A percentile compares a stretch with the other conserved stretches of the same genome.
Conservation (phyloP, 2,329 filamentous ascomycete genomes). For the Hyphodiscus sp. region DNA sequence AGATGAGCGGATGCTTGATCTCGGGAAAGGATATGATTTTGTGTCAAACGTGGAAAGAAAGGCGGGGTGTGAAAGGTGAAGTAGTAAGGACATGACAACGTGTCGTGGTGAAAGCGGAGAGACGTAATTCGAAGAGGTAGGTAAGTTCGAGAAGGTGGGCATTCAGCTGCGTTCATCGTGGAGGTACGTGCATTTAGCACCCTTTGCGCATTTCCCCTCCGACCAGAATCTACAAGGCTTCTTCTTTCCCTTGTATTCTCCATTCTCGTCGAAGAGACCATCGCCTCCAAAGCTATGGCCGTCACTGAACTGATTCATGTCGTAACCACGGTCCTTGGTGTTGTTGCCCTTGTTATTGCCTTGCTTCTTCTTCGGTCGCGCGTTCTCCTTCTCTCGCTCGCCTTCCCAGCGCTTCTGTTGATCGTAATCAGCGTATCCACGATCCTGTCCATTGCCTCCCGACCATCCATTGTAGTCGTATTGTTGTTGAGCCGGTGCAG, state of each 20-base stretch:
- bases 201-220: slow-evolving; percentile 65
- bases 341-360: slow-evolving; percentile 3
- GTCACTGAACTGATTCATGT: slow-evolving; percentile 13
- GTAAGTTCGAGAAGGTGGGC: background rate
- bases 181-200: slow-evolving; percentile 67
- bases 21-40: background rate
- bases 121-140: background rate
- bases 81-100: background rate
- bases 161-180: slow-evolving; percentile 53
- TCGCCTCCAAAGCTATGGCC: slow-evolving; percentile 1
- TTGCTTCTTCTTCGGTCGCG: background rate
- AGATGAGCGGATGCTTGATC: background rate
- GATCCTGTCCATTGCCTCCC: slow-evolving; percentile 7
- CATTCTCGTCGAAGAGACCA: slow-evolving; percentile 24
- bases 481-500: slow-evolving; percentile 4
- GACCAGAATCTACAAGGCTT: slow-evolving; percentile 65
- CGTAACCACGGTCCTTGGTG: slow-evolving; percentile 7
- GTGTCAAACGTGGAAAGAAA: background rate
- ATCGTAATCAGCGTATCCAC: slow-evolving; percentile 11
- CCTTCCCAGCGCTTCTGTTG: slow-evolving; percentile 18
- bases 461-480: slow-evolving; percentile 21
- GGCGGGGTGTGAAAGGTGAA: too few relatives aligned
- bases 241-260: slow-evolving; percentile 48
- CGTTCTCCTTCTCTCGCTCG: slow-evolving; percentile 13
- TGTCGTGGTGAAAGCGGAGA: background rate